Percentiles rank a stretch among this genome's conserved stretches.
Evolutionary conservation across 441 rosid genomes (phyloP).

Genomic region (Metrosideros polymorpha): DNA sequence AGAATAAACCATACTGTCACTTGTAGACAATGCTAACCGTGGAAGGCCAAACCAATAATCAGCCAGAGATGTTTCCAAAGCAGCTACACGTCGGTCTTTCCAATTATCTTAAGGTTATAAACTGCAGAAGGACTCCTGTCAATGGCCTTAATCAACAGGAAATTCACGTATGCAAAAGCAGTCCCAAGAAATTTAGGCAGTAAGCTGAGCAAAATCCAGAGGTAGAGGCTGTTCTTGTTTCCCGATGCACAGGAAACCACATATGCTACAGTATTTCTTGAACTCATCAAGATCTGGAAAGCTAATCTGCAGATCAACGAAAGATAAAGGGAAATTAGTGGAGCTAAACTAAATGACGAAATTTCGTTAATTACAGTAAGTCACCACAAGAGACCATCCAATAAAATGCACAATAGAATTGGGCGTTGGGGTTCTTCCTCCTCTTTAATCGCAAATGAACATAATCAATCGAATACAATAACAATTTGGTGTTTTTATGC

Average conservation of each 20-base stretch:
- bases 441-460: background rate
- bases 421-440: background rate
- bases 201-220: conserved; percentile 66
- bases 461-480: background rate
- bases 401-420: background rate
- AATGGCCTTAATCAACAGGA: conserved; percentile 41
- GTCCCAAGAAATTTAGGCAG: conserved; percentile 57
- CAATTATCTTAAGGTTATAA: background rate
- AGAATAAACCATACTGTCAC: conserved; percentile 61
- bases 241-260: conserved; percentile 91
- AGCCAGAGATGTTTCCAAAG: background rate
- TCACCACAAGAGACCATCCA: background rate
- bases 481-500: background rate
- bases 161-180: conserved; percentile 33
- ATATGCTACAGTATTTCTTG: conserved; percentile 49
- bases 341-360: background rate
- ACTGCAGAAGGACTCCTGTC: conserved; percentile 37
- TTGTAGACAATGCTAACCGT: conserved; percentile 4
- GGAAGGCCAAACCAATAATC: conserved; percentile 14
- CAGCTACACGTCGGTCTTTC: conserved; percentile 13
- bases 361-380: background rate
- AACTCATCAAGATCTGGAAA: conserved; percentile 73
- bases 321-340: background rate
- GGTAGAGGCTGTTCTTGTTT: conserved; percentile 66
- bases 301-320: conserved; percentile 36